Evolutionary conservation across 2,329 filamentous ascomycete genomes (phyloP).

Genomic region (Mycosphaerella sp.): DNA sequence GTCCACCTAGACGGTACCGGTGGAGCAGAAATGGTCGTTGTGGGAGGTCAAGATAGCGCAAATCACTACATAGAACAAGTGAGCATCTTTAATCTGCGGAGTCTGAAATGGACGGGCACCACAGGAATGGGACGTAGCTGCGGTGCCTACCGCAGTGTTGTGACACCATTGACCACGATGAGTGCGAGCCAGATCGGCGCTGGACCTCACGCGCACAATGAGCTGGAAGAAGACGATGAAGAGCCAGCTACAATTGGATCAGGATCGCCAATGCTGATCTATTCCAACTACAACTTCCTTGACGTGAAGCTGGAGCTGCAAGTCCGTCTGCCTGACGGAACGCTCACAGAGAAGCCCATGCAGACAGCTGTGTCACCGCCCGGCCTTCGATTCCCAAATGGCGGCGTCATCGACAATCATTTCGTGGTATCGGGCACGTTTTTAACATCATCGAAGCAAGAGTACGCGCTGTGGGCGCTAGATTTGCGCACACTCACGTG

Average conservation of each 20-base stretch:
- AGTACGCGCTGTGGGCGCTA: constrained; percentile 94
- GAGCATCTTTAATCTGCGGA: constrained; percentile 93
- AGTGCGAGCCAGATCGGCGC: constrained; percentile 62
- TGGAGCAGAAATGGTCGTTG: constrained; percentile 93
- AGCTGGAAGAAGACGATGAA: constrained; percentile 37
- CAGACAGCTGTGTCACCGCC: constrained; percentile 79
- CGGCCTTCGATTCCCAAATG: constrained; percentile 89
- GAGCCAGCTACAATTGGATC: constrained; percentile 33
- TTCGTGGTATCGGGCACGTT: constrained; percentile 98
- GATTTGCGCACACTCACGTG: constrained; percentile 83
- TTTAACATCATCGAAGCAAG: constrained; percentile 93
- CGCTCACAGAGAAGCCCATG: constrained; percentile 82
- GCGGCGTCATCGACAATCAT: constrained; percentile 88
- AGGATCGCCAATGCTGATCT: constrained; percentile 77
- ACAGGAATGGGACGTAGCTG: constrained; percentile 84
- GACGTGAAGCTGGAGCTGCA: constrained; percentile 96
- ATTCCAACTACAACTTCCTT: constrained; percentile 98
- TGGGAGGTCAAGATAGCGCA: constrained; percentile 92
- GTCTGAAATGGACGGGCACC: constrained; percentile 90
- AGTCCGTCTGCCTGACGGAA: constrained; percentile 76
- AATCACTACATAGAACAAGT: constrained; percentile 99
- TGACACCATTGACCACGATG: constrained; percentile 69
- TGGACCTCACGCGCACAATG: constrained; percentile 40
- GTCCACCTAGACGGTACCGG: constrained; percentile 85
- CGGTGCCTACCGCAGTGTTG: constrained; percentile 92